phyloP scores from a whole-genome alignment of 352 stramenopile species.

The Phytophthora pisi region DNA sequence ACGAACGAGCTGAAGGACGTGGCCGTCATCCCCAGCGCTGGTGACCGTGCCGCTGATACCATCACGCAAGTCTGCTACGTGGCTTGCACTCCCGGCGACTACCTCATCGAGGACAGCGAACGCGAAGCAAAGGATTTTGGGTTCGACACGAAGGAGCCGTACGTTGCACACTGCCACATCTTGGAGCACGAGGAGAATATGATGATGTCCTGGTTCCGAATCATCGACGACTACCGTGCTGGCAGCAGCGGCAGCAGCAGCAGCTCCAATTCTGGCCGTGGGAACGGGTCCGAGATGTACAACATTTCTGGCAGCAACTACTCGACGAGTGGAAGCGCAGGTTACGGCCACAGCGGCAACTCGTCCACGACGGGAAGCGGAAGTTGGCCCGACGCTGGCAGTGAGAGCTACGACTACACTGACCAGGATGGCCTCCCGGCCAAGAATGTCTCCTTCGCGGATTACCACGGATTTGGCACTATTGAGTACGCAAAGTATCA shows the following conservation, averaged over 20 bases:
- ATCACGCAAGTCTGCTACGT: constrained; percentile 78
- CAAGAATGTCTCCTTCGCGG: neutral
- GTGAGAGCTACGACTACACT: neutral
- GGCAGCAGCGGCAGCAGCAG: neutral
- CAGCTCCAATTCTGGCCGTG: neutral
- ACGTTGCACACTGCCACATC: constrained; percentile 79
- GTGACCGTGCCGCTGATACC: constrained; percentile 33
- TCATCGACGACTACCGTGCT: constrained; percentile 30
- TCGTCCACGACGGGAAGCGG: neutral
- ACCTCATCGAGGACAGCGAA: constrained; percentile 50
- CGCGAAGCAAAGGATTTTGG: constrained; percentile 59
- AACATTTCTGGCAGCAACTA: neutral
- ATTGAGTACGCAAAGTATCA: constrained; percentile 1
- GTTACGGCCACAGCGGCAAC: neutral
- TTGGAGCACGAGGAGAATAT: constrained; percentile 77
- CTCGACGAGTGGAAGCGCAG: neutral
- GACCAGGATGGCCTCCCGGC: neutral
- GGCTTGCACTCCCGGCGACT: constrained; percentile 69
- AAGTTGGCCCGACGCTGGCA: neutral
- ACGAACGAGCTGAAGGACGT: constrained; percentile 80
- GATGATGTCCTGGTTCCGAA: constrained; percentile 76
- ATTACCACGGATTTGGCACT: constrained; percentile 3
- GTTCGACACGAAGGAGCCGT: constrained; percentile 71
- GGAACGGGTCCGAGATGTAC: neutral
- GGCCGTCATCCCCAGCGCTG: constrained; percentile 71